These are phyloP conservation scores for Trichoderma sp. DNA, from an alignment of 2,329 filamentous ascomycete species.

Conservation along the genomic window DNA sequence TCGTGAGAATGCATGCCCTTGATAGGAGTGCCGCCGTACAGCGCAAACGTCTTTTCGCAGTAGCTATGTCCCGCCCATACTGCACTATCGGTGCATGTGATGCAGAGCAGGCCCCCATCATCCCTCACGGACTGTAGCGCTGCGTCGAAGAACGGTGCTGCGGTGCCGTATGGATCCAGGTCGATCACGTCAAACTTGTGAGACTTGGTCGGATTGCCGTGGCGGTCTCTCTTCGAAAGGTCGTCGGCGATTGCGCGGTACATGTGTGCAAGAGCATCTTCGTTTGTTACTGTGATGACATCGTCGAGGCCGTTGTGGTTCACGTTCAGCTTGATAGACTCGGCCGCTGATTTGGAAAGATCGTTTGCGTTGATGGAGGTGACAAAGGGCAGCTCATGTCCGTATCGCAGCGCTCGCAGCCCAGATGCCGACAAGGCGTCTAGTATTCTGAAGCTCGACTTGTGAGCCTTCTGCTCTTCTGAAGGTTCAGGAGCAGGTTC, in stretches of 20 bases:
- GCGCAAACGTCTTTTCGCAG: constrained; percentile 86
- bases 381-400: constrained; percentile 82
- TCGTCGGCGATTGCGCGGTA: constrained; percentile 68
- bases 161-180: constrained; percentile 93
- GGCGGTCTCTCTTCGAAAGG: constrained; percentile 47
- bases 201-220: constrained; percentile 44
- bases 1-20: constrained; percentile 89
- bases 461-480: constrained; percentile 38
- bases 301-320: constrained; percentile 75
- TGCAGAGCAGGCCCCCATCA: constrained; percentile 87
- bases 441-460: constrained; percentile 73
- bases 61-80: constrained; percentile 95
- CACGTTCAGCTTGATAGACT: constrained; percentile 82
- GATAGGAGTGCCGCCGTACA: constrained; percentile 89
- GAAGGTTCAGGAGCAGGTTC: constrained; percentile 25
- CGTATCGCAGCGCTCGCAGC: constrained; percentile 86
- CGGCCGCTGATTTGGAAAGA: constrained; percentile 73
- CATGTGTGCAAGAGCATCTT: constrained; percentile 91
- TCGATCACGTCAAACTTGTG: constrained; percentile 89
- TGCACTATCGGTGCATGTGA: constrained; percentile 94
- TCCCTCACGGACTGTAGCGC: constrained; percentile 81
- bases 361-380: constrained; percentile 89
- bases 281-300: constrained; percentile 71
- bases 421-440: constrained; percentile 95
- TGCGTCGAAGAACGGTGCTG: constrained; percentile 87